Percentiles rank a stretch among this genome's conserved stretches.
These are phyloP conservation scores for Usnea hakonensis DNA, from an alignment of 495 filamentous ascomycete genomes.

Conservation along the genomic window DNA sequence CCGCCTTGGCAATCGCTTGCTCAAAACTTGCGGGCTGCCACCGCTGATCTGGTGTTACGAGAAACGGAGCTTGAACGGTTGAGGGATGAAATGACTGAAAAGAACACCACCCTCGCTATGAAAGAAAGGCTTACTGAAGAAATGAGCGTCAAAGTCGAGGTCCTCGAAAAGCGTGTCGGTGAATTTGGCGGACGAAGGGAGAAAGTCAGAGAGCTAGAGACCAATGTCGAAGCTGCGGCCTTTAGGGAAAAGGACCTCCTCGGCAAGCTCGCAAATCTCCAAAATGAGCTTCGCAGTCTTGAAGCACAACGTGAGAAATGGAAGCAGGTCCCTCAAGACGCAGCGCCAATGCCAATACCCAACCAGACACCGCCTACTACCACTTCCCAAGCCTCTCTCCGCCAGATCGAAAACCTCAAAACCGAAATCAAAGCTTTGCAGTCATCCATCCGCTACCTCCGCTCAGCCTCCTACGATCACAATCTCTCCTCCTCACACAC, in stretches of 20 bases:
- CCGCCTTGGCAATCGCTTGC: conserved; percentile 81
- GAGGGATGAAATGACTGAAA: conserved; percentile 63
- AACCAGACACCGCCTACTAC: conserved; percentile 46
- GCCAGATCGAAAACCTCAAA: conserved; percentile 67
- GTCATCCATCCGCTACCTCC: conserved; percentile 67
- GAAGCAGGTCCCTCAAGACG: conserved; percentile 64
- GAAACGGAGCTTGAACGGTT: conserved; percentile 71
- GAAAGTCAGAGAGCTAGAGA: conserved; percentile 57
- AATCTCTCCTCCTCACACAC: conserved; percentile 4
- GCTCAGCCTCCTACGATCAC: conserved; percentile 26
- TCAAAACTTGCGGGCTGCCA: conserved; percentile 67
- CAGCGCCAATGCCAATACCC: conserved; percentile 21
- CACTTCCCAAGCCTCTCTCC: conserved; percentile 42
- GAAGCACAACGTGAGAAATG: conserved; percentile 65
- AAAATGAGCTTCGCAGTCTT: conserved; percentile 42
- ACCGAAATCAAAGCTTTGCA: conserved; percentile 62
- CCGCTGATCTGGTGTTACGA: conserved; percentile 66
- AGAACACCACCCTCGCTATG: conserved; percentile 48
- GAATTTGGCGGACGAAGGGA: conserved; percentile 45
- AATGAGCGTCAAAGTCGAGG: conserved; percentile 81
- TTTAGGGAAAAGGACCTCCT: conserved; percentile 43
- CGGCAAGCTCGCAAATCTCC: conserved; percentile 35
- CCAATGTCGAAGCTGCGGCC: conserved; percentile 44
- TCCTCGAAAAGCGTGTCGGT: conserved; percentile 77
- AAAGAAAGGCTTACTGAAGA: conserved; percentile 63